A percentile compares a stretch with the other conserved stretches of the same genome.
Evolutionary conservation across 139 green algal genomes (phyloP).

Genomic region (Coccomyxa sp.): DNA sequence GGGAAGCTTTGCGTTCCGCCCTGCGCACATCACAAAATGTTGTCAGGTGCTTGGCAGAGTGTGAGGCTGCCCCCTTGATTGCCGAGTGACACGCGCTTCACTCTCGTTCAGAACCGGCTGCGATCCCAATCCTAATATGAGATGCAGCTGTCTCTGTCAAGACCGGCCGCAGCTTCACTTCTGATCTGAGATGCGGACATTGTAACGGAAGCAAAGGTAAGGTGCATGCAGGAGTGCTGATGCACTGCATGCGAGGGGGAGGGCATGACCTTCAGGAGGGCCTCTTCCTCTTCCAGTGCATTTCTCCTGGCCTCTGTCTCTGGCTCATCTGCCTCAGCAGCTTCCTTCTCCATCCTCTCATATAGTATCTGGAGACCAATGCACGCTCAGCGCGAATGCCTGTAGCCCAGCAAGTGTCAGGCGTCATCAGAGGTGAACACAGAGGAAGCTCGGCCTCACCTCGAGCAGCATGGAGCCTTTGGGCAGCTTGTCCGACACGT

Average conservation of each 20-base stretch:
- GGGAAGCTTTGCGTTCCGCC: neutral
- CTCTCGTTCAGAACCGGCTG: no score
- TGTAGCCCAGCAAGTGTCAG: no score
- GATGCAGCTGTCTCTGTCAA: no score
- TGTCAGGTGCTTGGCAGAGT: no score
- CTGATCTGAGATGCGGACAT: neutral
- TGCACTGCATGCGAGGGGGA: neutral
- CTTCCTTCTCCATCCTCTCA: neutral
- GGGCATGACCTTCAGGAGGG: slow-evolving; percentile 6
- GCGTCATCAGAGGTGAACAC: no score
- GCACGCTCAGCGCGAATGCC: neutral
- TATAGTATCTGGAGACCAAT: neutral
- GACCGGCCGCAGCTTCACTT: neutral
- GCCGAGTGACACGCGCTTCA: no score
- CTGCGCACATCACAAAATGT: no score
- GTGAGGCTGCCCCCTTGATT: no score
- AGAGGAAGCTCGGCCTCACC: slow-evolving; percentile 4
- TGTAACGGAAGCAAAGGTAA: neutral
- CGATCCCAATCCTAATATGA: no score
- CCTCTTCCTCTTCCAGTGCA: slow-evolving; percentile 5
- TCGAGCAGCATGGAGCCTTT: slow-evolving; percentile 46
- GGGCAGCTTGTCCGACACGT: slow-evolving; percentile 34
- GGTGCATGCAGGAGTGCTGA: neutral
- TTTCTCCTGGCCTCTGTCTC: neutral
- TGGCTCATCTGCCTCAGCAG: slow-evolving; percentile 33